Percentiles rank a stretch among this genome's conserved stretches.
Evolutionary conservation across 441 rosid species (phyloP).

Genomic region (Aleurites moluccanus): DNA sequence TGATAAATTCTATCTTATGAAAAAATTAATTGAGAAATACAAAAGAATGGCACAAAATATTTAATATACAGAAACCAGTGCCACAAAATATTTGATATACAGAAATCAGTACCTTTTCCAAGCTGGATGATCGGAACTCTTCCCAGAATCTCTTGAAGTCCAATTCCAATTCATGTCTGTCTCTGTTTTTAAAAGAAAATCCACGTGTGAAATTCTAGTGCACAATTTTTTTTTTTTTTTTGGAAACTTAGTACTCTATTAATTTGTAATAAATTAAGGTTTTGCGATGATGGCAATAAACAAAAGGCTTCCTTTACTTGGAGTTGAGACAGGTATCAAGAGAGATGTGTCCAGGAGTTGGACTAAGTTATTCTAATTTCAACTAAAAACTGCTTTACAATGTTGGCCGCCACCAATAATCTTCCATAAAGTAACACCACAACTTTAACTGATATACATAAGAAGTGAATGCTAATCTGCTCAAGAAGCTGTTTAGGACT

Average conservation of each 20-base stretch:
- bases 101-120: slow-evolving; percentile 69
- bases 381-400: not conserved
- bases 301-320: not conserved
- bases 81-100: not conserved
- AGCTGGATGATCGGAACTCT: slow-evolving; percentile 98
- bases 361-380: not conserved
- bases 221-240: not conserved
- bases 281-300: not conserved
- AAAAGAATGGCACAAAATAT: too few species aligned
- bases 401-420: not conserved
- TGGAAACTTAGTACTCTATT: not conserved
- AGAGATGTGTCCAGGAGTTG: not conserved
- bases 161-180: slow-evolving; percentile 89
- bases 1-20: slow-evolving; percentile 14
- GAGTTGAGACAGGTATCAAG: not conserved
- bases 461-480: not conserved
- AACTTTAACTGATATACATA: not conserved
- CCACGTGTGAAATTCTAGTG: not conserved
- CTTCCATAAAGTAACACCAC: not conserved
- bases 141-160: slow-evolving; percentile 99
- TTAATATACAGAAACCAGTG: too few species aligned
- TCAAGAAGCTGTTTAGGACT: not conserved
- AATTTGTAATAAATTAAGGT: not conserved
- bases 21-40: slow-evolving; percentile 13
- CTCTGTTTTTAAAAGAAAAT: slow-evolving; percentile 46